These are phyloP conservation scores for Verticillium nonalfalfae DNA, from an alignment of 2,329 filamentous ascomycete genomes.

Conservation along the genomic window DNA sequence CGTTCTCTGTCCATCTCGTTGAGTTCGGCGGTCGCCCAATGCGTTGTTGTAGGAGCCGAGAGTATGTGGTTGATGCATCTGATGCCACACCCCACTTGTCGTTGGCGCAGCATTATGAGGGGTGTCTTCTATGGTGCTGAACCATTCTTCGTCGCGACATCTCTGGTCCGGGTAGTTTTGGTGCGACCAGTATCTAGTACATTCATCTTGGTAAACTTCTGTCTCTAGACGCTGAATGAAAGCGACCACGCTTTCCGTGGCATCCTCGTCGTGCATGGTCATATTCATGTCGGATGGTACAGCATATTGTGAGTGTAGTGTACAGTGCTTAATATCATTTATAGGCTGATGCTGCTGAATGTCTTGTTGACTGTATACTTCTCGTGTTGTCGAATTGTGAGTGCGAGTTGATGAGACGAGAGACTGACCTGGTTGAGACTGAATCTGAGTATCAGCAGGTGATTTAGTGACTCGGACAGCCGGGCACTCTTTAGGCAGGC, in stretches of 20 bases:
- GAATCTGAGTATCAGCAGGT: neutral
- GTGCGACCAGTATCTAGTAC: too few relatives aligned
- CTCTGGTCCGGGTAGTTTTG: neutral
- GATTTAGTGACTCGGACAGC: neutral
- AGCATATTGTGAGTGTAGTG: neutral
- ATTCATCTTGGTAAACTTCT: conserved; percentile 12
- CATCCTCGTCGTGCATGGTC: neutral
- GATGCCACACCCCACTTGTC: too few relatives aligned
- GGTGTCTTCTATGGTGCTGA: too few relatives aligned
- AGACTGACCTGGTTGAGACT: neutral
- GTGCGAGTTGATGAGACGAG: too few relatives aligned
- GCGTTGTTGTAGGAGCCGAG: too few relatives aligned
- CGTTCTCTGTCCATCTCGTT: too few relatives aligned
- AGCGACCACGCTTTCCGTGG: conserved; percentile 20
- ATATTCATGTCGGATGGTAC: neutral
- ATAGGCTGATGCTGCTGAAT: neutral
- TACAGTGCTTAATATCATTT: neutral
- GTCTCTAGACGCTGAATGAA: conserved; percentile 26
- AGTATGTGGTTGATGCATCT: too few relatives aligned
- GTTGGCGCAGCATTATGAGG: neutral
- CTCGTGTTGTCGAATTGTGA: too few relatives aligned
- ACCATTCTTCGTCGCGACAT: neutral
- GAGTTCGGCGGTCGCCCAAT: too few relatives aligned
- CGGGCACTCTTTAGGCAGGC: neutral
- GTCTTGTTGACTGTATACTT: too few relatives aligned